A percentile compares a stretch with the other conserved stretches of the same genome.
These are phyloP conservation scores for Fusarium stilboides DNA, from an alignment of 2,329 filamentous ascomycete genomes.

Conservation along the genomic window DNA sequence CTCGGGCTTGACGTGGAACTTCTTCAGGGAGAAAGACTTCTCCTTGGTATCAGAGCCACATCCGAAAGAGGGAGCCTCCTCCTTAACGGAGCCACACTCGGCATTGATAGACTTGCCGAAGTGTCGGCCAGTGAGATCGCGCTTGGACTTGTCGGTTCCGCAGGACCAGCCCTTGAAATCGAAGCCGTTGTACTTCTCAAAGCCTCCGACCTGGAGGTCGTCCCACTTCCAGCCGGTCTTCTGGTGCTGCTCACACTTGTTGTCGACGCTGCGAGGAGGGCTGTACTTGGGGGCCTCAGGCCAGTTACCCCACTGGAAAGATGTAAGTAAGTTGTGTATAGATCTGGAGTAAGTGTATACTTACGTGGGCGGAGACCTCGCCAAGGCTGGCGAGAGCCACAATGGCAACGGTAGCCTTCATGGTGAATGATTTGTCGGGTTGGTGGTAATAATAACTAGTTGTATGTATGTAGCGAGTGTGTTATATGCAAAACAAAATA, in stretches of 20 bases:
- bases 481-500: conserved; percentile 47
- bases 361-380: conserved; percentile 65
- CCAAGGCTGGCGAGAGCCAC: conserved; percentile 66
- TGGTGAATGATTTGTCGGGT: conserved; percentile 53
- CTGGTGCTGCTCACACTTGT: conserved; percentile 82
- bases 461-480: conserved; percentile 41
- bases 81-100: conserved; percentile 62
- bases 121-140: conserved; percentile 69
- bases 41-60: conserved; percentile 51
- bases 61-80: conserved; percentile 72
- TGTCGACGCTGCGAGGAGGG: conserved; percentile 80
- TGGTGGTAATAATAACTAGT: conserved; percentile 39
- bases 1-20: conserved; percentile 80
- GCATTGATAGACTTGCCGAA: conserved; percentile 75
- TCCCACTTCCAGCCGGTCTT: conserved; percentile 80
- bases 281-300: conserved; percentile 66
- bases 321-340: conserved; percentile 17
- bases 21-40: conserved; percentile 78
- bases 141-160: conserved; percentile 70
- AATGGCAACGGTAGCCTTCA: conserved; percentile 67
- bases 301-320: conserved; percentile 39
- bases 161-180: conserved; percentile 82
- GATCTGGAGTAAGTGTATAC: conserved; percentile 26
- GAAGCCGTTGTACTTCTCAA: conserved; percentile 80
- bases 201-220: conserved; percentile 71